Base-by-base conservation (phyloP, 2,329 filamentous ascomycete genomes). In the Coniochaeta pulveracea region DNA sequence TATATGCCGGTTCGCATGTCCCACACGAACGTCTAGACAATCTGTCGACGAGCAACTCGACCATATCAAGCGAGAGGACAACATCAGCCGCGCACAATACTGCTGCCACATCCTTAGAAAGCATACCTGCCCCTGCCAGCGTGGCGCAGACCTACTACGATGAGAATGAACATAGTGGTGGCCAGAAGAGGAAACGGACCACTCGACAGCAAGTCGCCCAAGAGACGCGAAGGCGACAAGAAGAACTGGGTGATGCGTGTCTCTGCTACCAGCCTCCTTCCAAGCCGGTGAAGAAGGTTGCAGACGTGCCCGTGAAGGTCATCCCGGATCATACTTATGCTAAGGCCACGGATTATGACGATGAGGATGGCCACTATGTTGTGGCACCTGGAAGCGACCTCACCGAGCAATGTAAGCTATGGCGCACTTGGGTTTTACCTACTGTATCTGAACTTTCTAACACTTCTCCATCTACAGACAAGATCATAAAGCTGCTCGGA, bases 341-440 rank as follows among this genome's bases (percentile, higher is more conserved):
- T 37, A 71, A 70, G 41, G 64, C 76, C 43, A 67, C 78, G 45
- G 91, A 93, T 52, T 80, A 91, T 27, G 91, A 98, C 48, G 91
- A 98, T 44, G 86, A 95, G 28, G 91, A 98, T 47, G 91, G 91
- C 5, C 91, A 98, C 57, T 98, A 95, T 52, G 85, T 96, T 45
- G 88, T 98, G 15, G 77, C 83, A 2, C 82, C 88, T 19, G 85
- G 94, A 45, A 81, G 82, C 9, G 76, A 84, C 38, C 64, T 98
- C 34, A 94, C 91, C 10, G 78, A 91, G 27, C 72, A 85, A 72
- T 98, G 88, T 94, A 69, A 56, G 85, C n/a, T 72, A 18, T 6
- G 14, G 6, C 8, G 14, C 11, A 16, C 21, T 22, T 3, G 6
- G 9, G 7, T 11, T 3, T 21, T 10, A 19, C 10, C 18, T 10